Evolutionary conservation across 2,329 filamentous ascomycete genomes (phyloP).

Genomic region (Cyphellophora attinorum): DNA sequence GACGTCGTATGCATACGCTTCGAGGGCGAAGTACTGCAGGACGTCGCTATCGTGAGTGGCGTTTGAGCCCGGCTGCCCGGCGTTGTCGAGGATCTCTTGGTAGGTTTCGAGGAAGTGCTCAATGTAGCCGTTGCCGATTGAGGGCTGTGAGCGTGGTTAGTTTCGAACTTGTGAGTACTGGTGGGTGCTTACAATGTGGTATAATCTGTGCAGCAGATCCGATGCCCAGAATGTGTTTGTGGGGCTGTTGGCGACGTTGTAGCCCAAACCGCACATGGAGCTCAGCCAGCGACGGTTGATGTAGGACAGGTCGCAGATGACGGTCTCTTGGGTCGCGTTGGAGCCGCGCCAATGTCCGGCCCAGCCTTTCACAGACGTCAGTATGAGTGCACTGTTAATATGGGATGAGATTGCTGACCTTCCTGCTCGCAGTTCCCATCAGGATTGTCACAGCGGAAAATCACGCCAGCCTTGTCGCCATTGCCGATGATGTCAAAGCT

Average conservation of each 20-base stretch:
- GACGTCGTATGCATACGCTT: conserved; percentile 57
- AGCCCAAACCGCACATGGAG: conserved; percentile 53
- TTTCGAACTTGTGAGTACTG: too few relatives aligned
- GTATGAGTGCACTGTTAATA: neutral
- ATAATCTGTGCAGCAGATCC: conserved; percentile 58
- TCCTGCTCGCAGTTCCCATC: conserved; percentile 52
- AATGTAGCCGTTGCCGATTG: conserved; percentile 49
- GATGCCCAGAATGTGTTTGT: conserved; percentile 57
- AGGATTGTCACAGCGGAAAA: conserved; percentile 61
- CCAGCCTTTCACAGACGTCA: conserved; percentile 38
- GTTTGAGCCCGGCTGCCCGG: conserved; percentile 37
- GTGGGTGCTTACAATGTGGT: conserved; percentile 48
- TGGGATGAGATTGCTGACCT: conserved; percentile 28
- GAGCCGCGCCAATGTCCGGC: conserved; percentile 59
- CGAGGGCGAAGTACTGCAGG: conserved; percentile 59
- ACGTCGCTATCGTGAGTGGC: conserved; percentile 50
- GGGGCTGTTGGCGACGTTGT: conserved; percentile 47
- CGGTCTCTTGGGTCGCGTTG: conserved; percentile 58
- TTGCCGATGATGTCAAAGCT: conserved; percentile 53
- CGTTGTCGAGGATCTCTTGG: conserved; percentile 43
- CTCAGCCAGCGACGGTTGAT: conserved; percentile 46
- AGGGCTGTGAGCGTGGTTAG: too few relatives aligned
- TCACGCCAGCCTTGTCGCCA: conserved; percentile 46
- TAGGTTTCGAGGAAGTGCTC: conserved; percentile 56
- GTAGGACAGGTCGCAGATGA: conserved; percentile 59